phyloP scores from a whole-genome alignment of 768 basidiomycete species.

The Boletus pseudopeckii region DNA sequence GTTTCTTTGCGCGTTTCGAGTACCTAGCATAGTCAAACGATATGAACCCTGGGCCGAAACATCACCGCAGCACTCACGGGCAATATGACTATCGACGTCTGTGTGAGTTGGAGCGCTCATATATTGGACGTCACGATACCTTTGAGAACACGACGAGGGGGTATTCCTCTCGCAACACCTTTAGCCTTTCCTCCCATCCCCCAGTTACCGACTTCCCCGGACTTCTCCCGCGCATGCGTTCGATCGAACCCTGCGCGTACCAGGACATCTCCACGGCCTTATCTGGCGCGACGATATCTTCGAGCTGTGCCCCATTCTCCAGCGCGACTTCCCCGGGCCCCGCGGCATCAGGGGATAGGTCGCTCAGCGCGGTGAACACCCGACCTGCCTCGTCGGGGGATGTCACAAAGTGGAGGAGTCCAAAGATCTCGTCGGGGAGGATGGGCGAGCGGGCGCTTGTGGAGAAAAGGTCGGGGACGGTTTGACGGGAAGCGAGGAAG shows the following conservation, averaged over 20 bases:
- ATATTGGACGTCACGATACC: conserved; percentile 35
- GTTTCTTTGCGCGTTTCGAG: conserved; percentile 36
- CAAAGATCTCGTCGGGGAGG: conserved; percentile 58
- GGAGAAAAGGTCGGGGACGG: conserved; percentile 33
- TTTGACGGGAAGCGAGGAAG: conserved; percentile 36
- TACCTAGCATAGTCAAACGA: conserved; percentile 8
- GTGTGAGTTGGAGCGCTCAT: neutral
- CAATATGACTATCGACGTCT: conserved; percentile 57
- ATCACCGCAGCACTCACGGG: conserved; percentile 47
- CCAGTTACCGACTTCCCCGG: conserved; percentile 40
- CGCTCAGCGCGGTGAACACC: conserved; percentile 15
- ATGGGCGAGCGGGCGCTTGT: conserved; percentile 41
- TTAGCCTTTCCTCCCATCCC: conserved; percentile 32
- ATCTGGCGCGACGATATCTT: conserved; percentile 44
- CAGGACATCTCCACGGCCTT: conserved; percentile 48
- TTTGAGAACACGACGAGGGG: conserved; percentile 84
- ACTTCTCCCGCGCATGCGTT: conserved; percentile 5
- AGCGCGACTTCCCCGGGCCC: too few relatives aligned
- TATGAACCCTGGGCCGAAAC: neutral
- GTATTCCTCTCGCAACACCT: conserved; percentile 43
- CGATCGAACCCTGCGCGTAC: conserved; percentile 47
- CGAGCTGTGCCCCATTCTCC: neutral
- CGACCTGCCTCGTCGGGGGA: conserved; percentile 29
- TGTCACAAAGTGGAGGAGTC: conserved; percentile 64
- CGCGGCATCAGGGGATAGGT: conserved; percentile 1